phyloP scores from a whole-genome alignment of 1,284 basidiomycete genomes.

The Trametes versicolor region DNA sequence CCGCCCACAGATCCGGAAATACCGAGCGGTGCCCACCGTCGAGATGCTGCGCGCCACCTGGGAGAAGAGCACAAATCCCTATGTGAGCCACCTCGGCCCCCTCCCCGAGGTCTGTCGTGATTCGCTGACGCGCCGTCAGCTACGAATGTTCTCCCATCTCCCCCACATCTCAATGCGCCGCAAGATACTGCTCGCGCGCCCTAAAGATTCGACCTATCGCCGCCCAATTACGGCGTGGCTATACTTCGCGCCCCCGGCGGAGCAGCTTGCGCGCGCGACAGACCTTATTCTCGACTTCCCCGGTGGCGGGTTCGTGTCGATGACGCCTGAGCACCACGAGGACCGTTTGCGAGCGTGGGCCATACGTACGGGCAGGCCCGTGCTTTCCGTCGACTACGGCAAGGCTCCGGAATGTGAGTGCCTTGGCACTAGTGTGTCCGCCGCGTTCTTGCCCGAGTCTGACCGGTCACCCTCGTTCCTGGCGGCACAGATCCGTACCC shows the following conservation, averaged over 20 bases:
- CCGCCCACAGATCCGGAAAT: slow-evolving; percentile 79
- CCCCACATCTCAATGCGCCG: slow-evolving; percentile 75
- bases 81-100: slow-evolving; percentile 57
- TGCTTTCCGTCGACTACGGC: slow-evolving; percentile 92
- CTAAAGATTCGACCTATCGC: slow-evolving; percentile 77
- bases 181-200: slow-evolving; percentile 86
- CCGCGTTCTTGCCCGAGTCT: slow-evolving; percentile 1
- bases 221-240: slow-evolving; percentile 88
- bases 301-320: slow-evolving; percentile 96
- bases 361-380: slow-evolving; percentile 78
- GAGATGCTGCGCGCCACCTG: slow-evolving; percentile 96
- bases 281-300: slow-evolving; percentile 93
- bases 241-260: slow-evolving; percentile 82
- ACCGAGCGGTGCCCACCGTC: slow-evolving; percentile 92
- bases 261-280: slow-evolving; percentile 72
- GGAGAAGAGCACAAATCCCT: slow-evolving; percentile 97
- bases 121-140: slow-evolving; percentile 50
- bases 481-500: slow-evolving; percentile 85
- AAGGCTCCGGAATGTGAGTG: slow-evolving; percentile 94
- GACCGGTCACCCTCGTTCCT: slow-evolving; percentile 16
- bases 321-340: slow-evolving; percentile 96
- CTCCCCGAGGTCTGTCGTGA: slow-evolving; percentile 10
- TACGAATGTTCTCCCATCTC: slow-evolving; percentile 70
- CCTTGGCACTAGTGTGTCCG: background rate
- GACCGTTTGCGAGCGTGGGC: slow-evolving; percentile 94